phyloP scores from a whole-genome alignment of 345 rosid species.

The Carallia pectinifolia region DNA sequence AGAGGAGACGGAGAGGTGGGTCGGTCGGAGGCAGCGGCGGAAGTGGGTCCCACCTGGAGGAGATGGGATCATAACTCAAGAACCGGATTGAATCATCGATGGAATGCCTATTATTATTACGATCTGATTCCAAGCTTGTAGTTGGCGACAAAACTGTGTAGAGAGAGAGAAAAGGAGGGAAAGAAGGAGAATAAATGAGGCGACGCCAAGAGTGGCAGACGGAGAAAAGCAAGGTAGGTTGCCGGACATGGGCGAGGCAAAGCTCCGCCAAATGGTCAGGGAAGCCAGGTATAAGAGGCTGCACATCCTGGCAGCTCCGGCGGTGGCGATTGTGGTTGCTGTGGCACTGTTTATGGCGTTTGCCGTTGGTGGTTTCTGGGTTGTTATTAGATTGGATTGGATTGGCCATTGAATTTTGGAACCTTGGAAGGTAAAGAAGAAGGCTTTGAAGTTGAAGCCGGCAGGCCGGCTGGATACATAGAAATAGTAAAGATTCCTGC shows the following conservation, averaged over 20 bases:
- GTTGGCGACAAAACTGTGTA: constrained; percentile 40
- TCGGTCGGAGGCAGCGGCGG: constrained; percentile 38
- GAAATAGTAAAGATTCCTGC: too few relatives aligned
- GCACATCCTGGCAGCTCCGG: neutral
- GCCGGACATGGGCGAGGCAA: constrained; percentile 39
- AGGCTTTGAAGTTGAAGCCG: too few relatives aligned
- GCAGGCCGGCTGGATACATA: too few relatives aligned
- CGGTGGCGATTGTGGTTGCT: neutral
- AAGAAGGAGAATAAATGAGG: constrained; percentile 44
- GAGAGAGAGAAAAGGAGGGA: constrained; percentile 48
- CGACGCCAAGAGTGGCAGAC: constrained; percentile 59
- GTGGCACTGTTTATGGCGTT: constrained; percentile 8
- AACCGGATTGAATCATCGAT: constrained; percentile 23
- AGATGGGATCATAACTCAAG: constrained; percentile 42
- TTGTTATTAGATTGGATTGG: neutral
- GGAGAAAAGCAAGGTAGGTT: constrained; percentile 39
- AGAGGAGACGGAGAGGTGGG: constrained; percentile 39
- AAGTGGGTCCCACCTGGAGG: constrained; percentile 38
- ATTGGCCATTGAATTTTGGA: neutral
- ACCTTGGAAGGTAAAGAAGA: too few relatives aligned
- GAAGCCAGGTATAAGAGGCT: constrained; percentile 45
- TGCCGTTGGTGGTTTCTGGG: neutral
- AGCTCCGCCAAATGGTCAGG: constrained; percentile 47
- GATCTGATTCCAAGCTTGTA: neutral
- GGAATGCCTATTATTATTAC: neutral